Conservation (phyloP, 2,329 filamentous ascomycete species). For the Byssothecium circinans region DNA sequence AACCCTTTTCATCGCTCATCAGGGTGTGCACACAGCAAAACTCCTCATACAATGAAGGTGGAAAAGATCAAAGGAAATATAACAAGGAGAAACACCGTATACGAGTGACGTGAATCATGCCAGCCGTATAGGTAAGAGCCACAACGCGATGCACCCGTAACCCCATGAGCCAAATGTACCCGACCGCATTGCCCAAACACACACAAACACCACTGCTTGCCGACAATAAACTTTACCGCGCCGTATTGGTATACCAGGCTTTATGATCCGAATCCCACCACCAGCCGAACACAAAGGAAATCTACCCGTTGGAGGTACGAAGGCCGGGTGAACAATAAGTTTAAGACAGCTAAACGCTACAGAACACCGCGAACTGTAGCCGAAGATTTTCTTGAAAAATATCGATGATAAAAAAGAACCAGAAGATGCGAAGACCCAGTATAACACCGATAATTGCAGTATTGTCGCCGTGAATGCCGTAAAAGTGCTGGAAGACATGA, state of each 20-base stretch:
- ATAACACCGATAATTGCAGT: slow-evolving; percentile 44
- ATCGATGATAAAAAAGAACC: slow-evolving; percentile 31
- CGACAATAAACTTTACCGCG: slow-evolving; percentile 19
- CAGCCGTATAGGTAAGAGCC: slow-evolving; percentile 41
- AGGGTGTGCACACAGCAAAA: slow-evolving; percentile 20
- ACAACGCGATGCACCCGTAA: slow-evolving; percentile 1
- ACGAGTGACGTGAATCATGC: slow-evolving; percentile 42
- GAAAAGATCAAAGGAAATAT: slow-evolving; percentile 12
- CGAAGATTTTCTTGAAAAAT: slow-evolving; percentile 40
- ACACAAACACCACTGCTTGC: slow-evolving; percentile 7
- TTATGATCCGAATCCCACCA: slow-evolving; percentile 13
- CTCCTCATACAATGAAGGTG: slow-evolving; percentile 36
- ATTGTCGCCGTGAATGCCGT: slow-evolving; percentile 43
- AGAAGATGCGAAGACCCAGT: slow-evolving; percentile 35
- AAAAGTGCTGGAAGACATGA: slow-evolving; percentile 40
- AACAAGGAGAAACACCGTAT: slow-evolving; percentile 24
- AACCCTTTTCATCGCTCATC: slow-evolving; percentile 9
- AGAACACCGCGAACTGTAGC: slow-evolving; percentile 41
- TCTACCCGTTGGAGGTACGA: slow-evolving; percentile 41
- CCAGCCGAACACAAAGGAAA: slow-evolving; percentile 44
- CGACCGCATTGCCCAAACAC: slow-evolving; percentile 1
- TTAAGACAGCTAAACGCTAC: slow-evolving; percentile 11
- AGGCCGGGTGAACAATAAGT: slow-evolving; percentile 35
- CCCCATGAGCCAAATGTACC: slow-evolving; percentile 1
- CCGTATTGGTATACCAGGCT: slow-evolving; percentile 45